Conservation (phyloP, 768 basidiomycete species). For the Rhizopogon vulgaris region DNA sequence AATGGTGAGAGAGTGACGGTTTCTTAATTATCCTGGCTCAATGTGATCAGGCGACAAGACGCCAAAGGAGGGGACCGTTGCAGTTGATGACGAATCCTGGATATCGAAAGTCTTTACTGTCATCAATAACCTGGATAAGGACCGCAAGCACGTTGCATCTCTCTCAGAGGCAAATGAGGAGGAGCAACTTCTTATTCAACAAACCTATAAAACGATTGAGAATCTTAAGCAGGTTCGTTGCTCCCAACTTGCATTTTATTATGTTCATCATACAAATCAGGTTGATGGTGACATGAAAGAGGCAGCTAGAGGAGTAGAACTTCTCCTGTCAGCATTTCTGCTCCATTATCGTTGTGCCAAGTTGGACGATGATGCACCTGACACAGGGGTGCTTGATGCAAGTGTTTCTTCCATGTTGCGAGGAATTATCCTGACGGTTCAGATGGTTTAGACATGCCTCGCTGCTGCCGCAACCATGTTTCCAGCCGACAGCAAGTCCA, state of each 20-base stretch:
- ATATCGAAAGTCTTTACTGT: constrained; percentile 56
- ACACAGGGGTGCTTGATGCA: constrained; percentile 61
- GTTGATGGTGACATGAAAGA: constrained; percentile 11
- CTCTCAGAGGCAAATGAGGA: constrained; percentile 53
- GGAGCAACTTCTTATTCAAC: constrained; percentile 37
- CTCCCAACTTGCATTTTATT: not conserved
- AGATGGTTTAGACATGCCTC: constrained; percentile 45
- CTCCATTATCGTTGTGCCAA: constrained; percentile 68
- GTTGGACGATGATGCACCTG: constrained; percentile 39
- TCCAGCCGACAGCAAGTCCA: constrained; percentile 28
- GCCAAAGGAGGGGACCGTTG: constrained; percentile 50
- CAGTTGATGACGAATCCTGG: constrained; percentile 78
- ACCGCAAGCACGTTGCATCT: constrained; percentile 59
- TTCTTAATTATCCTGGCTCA: not conserved
- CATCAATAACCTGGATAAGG: constrained; percentile 52
- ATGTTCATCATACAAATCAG: constrained; percentile 4
- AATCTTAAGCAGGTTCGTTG: constrained; percentile 40
- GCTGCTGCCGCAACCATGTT: constrained; percentile 56
- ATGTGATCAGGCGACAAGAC: constrained; percentile 37
- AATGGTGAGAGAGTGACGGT: constrained; percentile 34
- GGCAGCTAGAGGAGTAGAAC: constrained; percentile 55
- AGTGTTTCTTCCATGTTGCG: constrained; percentile 4
- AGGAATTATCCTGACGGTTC: not conserved
- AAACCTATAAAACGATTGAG: constrained; percentile 35
- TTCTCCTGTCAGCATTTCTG: constrained; percentile 65